Evolutionary conservation across 106 monocot genomes (phyloP), one percentile per base, ranked within the genome.

Genomic region (Acorus gramineus): DNA sequence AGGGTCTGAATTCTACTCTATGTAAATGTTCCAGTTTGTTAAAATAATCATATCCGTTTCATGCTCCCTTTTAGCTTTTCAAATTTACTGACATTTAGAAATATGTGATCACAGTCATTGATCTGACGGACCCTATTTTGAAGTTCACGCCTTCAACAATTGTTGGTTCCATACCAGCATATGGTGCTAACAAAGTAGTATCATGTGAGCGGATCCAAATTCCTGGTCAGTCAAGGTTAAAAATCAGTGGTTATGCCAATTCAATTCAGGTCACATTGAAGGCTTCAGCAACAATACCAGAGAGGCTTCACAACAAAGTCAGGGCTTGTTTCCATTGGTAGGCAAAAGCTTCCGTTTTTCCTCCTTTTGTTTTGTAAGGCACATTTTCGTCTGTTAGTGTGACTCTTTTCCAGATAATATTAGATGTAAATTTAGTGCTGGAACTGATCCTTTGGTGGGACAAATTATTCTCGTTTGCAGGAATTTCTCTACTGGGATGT

Each of bases 261-360:
- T 54, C 79, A 0, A 55, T 79, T 47, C 77, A 49, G 63, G 77
- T 92, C 42, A 71, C 50, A 1, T 51, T 92, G 3, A 89, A 76
- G 43, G 79, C 77, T 66, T 89, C 88, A 5, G 75, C 69, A 65
- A 71, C 60, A 8, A 71, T 84, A 14, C 79, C 87, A 10, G 80
- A 87, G 50, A 89, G 65, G 53, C 56, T 88, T 59, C 64, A 76
- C 52, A 65, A 66, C 42, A 89, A 86, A 59, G 58, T 84, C 14
- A 80, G 82, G 66, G 49, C 92, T 48, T 85, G 83, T 74, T 84
- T 82, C 66, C 98, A 92, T 64, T 62, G 88, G 92, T 99, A 68
- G 81, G 77, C 3, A 47, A 64, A 50, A 52, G 42, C 6, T 64
- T 54, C 44, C 46, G 12, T 43, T 54, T 10, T 43, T 59, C 42